phyloP scores from a whole-genome alignment of 345 rosid genomes.

The Heritiera fomes region DNA sequence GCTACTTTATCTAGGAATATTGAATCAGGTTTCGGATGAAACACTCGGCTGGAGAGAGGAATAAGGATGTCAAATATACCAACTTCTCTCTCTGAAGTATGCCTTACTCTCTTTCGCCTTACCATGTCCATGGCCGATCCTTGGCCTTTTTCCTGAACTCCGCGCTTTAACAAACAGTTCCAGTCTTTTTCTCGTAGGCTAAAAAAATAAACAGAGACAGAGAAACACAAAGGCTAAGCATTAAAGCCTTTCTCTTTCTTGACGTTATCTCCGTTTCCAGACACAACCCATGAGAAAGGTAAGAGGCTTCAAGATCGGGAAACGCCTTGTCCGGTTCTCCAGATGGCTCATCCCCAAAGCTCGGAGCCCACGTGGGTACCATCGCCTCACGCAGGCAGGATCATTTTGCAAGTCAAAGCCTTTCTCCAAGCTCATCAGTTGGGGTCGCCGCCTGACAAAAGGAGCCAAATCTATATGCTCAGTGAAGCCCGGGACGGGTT shows the following conservation, averaged over 20 bases:
- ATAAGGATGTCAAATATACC: conserved; percentile 45
- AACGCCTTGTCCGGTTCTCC: conserved; percentile 49
- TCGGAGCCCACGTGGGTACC: conserved; percentile 35
- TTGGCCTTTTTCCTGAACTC: conserved; percentile 54
- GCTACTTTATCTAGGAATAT: neutral
- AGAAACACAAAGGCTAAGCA: neutral
- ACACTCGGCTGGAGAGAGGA: neutral
- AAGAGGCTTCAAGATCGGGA: conserved; percentile 67
- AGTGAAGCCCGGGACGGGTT: conserved; percentile 39
- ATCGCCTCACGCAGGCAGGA: conserved; percentile 23
- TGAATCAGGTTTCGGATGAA: conserved; percentile 21
- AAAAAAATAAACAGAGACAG: neutral
- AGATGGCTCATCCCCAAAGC: conserved; percentile 48
- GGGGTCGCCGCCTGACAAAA: conserved; percentile 61
- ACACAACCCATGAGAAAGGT: conserved; percentile 41
- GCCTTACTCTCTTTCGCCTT: conserved; percentile 42
- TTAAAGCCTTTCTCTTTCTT: neutral
- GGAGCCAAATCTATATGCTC: conserved; percentile 49
- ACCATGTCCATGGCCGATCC: conserved; percentile 55
- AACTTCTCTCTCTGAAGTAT: conserved; percentile 49
- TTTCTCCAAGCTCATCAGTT: conserved; percentile 48
- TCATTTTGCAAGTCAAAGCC: conserved; percentile 34
- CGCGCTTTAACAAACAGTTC: neutral
- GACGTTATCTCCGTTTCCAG: neutral
- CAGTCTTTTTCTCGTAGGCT: neutral